Conservation (phyloP, 2,329 filamentous ascomycete species). For the Chaetomiaceae sp. region DNA sequence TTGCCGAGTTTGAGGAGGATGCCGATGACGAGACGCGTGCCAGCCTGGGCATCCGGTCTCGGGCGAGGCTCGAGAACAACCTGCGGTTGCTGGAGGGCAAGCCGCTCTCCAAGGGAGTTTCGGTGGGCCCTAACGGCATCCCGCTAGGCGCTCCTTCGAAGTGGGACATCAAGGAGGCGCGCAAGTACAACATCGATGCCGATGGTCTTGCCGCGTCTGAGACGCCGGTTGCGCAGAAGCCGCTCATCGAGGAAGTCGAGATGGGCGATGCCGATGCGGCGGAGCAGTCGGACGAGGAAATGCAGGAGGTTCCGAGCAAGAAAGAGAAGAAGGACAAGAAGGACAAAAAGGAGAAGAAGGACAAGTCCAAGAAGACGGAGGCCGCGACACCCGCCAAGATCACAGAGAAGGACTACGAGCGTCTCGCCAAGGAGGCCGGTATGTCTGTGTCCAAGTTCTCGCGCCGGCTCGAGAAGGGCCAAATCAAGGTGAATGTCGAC, state of each 20-base stretch:
- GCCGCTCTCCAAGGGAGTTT: constrained; percentile 69
- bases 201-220: constrained; percentile 71
- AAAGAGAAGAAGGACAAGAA: constrained; percentile 17
- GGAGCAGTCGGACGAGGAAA: constrained; percentile 19
- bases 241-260: constrained; percentile 40
- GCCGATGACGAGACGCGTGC: constrained; percentile 84
- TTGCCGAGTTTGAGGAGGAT: constrained; percentile 69
- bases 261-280: constrained; percentile 16
- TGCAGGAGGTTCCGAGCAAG: constrained; percentile 21
- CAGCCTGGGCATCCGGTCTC: constrained; percentile 66
- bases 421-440: constrained; percentile 59
- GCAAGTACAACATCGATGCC: constrained; percentile 91
- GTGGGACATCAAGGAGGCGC: constrained; percentile 85
- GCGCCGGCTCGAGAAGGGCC: constrained; percentile 69
- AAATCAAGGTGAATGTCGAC: constrained; percentile 60
- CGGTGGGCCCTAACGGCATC: constrained; percentile 67
- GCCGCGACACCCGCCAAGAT: constrained; percentile 35
- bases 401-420: constrained; percentile 51
- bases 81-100: constrained; percentile 82
- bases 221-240: constrained; percentile 48
- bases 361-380: constrained; percentile 29
- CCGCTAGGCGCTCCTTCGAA: constrained; percentile 58
- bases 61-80: constrained; percentile 68
- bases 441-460: constrained; percentile 71
- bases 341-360: constrained; percentile 29